Evolutionary conservation across 768 basidiomycete species (phyloP).

Genomic region (Pleurotus citrinopileatus): DNA sequence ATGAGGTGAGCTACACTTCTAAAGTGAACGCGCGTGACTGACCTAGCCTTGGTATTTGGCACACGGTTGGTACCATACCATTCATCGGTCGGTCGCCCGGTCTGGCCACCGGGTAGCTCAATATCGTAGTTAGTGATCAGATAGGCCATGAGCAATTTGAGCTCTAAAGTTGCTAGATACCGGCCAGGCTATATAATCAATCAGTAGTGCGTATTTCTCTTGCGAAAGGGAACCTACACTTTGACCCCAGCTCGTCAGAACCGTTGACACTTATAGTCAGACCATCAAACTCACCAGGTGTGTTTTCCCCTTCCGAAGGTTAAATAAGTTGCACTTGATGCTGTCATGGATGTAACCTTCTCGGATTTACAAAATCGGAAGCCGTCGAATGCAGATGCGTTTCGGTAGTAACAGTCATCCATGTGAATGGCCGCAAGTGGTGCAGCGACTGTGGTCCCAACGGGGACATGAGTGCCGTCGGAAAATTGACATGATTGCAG

Average conservation of each 20-base stretch:
- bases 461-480: conserved; percentile 15
- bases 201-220: no score
- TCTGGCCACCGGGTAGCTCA: background rate
- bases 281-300: background rate
- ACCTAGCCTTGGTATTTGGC: conserved; percentile 9
- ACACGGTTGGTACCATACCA: conserved; percentile 8
- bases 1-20: no score
- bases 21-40: background rate
- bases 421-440: conserved; percentile 12
- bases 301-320: conserved; percentile 3
- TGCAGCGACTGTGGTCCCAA: conserved; percentile 8
- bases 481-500: conserved; percentile 14
- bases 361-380: background rate
- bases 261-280: no score
- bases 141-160: conserved; percentile 6
- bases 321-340: background rate
- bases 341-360: background rate
- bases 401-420: conserved; percentile 9
- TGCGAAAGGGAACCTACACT: background rate
- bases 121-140: conserved; percentile 7
- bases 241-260: no score
- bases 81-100: background rate
- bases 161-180: conserved; percentile 7
- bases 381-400: background rate
- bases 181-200: conserved; percentile 14